Evolutionary conservation across 352 stramenopile species (phyloP), one percentile per base, ranked within the genome.

Genomic region (Pythium rhizo-oryzae): DNA sequence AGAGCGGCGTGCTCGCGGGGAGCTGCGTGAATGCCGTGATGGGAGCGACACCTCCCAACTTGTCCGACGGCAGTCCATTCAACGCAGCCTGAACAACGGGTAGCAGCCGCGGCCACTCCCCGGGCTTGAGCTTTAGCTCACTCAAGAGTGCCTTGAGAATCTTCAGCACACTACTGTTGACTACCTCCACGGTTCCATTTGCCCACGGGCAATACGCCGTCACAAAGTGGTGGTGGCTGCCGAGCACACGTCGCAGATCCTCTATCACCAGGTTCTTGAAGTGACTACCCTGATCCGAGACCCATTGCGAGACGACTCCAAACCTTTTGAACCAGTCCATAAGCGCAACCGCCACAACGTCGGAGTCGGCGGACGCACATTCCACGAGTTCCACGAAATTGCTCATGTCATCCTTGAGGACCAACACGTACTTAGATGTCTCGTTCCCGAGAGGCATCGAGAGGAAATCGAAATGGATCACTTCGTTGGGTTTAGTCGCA

Each of bases 381-480:
- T 62, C 44, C 12, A 73, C 25, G n/a, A n/a, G n/a, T n/a, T 76
- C 66, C 0, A 71, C 60, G 30, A 73, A 82, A 0, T 70, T 63
- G 9, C 51, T 65, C 71, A 82, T 78, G 3, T 65, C 65, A 24
- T 85, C 72, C 16, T 79, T 77, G 0, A 80, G 5, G 0, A 85
- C 65, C 0, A 79, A 58, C 0, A 82, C 52, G 23, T 81, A 80
- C 41, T 73, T 71, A 0, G 28, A 16, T 0, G 47, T 62, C 8
- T 51, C 49, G 21, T 57, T 49, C 1, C 53, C 55, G 28, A 66
- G 25, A 0, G 69, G 52, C 28, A 81, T 65, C 0, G 55, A 66
- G 12, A 82, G 28, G 16, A 70, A 85, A n/a, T 81, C 72, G 28
- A 85, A 85, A 35, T 82, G 67, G 0, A 82, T 30, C 2, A 78